Base-by-base conservation (phyloP, 2,329 filamentous ascomycete species). In the Myriosclerotinia scirpicola region DNA sequence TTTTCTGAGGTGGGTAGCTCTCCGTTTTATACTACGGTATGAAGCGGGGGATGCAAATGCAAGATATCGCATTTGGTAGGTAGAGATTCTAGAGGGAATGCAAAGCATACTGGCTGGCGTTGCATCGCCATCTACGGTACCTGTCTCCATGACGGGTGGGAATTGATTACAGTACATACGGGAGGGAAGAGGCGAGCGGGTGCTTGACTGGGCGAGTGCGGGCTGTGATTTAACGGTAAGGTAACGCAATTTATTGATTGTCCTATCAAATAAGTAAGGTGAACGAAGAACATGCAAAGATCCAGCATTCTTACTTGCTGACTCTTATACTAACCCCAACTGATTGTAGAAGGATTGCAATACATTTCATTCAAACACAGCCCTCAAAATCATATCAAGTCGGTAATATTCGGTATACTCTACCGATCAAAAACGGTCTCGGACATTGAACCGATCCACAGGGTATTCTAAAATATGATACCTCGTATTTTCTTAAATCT, bases 171-270 rank as follows among this genome's bases (percentile, higher is more conserved):
- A 6, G 30, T 48, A 48, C 20, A n/a, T 50, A 42, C 44, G 58
- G 58, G 44, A 61, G 58, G 58, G 44, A 61, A 61, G 44, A 61
- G 58, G 58, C 58, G 58, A 61, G 58, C 58, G 34, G 50, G 58
- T 52, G 58, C 56, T 60, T 60, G 56, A 30, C 44, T 60, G 30
- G 20, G 20, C 17, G 30, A 34, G 30, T 34, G 30, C 30, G 30
- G 30, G 30, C 30, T 34, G 30, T 46, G 8, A 30, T 34, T 14
- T 8, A 14, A 3, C 20, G 22, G 20, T 11, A 22, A 15, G 20
- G 30, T 15, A 38, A 36, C 42, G 20, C 17, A 22, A 22, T 50
- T 5, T 38, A 26, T 38, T 12, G 22, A 58, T 34, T 15, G 26
- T 50, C 20, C 14, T 3, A 38, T 34, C 7, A 36, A 8, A 36